phyloP scores from a whole-genome alignment of 345 rosid species.

The Eucalyptus leucophloia region DNA sequence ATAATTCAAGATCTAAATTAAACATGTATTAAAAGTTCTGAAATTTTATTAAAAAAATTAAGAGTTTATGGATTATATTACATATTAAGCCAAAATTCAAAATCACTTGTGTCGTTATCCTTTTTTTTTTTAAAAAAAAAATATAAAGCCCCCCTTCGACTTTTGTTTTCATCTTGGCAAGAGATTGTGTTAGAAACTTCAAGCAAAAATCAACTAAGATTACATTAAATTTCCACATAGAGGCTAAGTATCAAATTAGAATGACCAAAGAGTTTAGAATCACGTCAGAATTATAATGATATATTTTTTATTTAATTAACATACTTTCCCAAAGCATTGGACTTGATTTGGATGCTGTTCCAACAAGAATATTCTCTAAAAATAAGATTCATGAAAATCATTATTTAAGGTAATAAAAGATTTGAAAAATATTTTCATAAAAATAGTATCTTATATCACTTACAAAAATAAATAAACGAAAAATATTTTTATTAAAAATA shows the following conservation, averaged over 20 bases:
- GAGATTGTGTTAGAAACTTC: not conserved
- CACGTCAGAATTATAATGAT: not conserved
- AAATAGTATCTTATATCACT: too few relatives aligned
- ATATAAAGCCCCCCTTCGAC: not conserved
- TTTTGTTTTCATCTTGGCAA: not conserved
- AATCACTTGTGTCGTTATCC: too few relatives aligned
- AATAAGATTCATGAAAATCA: too few relatives aligned
- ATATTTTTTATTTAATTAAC: not conserved
- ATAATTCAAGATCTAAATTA: too few relatives aligned
- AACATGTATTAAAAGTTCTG: fast-evolving
- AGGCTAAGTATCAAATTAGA: not conserved
- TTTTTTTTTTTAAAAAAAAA: too few relatives aligned
- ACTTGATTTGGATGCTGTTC: not conserved
- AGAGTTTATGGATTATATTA: too few relatives aligned
- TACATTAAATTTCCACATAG: too few relatives aligned
- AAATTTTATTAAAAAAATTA: too few relatives aligned
- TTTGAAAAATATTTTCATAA: too few relatives aligned
- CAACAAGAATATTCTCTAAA: not conserved
- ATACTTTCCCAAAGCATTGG: not conserved
- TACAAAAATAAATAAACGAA: too few relatives aligned
- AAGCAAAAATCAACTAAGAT: not conserved
- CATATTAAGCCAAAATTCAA: too few relatives aligned
- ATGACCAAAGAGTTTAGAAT: not conserved
- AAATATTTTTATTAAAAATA: too few relatives aligned
- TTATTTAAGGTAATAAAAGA: not conserved